These are phyloP conservation scores for Trichosporon coremiiforme DNA, from an alignment of 1,284 basidiomycete genomes.

Conservation along the genomic window DNA sequence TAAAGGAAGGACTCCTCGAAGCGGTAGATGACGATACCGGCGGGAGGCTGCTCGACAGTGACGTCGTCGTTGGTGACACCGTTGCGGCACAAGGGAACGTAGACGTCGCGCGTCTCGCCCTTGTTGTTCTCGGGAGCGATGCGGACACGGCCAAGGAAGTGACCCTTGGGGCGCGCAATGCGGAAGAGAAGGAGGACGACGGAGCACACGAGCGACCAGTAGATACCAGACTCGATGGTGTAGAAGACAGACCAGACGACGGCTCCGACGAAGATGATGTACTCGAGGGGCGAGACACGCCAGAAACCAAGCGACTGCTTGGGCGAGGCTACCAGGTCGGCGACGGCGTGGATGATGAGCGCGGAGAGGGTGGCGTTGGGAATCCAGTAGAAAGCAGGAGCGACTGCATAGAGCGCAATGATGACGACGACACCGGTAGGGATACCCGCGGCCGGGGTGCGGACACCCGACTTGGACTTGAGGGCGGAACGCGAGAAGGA, in stretches of 20 bases:
- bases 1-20: slow-evolving; percentile 93
- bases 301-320: slow-evolving; percentile 88
- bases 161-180: slow-evolving; percentile 85
- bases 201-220: slow-evolving; percentile 81
- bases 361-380: slow-evolving; percentile 72
- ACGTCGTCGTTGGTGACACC: slow-evolving; percentile 70
- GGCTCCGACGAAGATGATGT: slow-evolving; percentile 78
- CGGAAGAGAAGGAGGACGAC: slow-evolving; percentile 82
- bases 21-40: slow-evolving; percentile 89
- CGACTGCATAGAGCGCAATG: slow-evolving; percentile 90
- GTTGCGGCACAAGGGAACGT: slow-evolving; percentile 67
- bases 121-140: slow-evolving; percentile 59
- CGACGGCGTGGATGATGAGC: slow-evolving; percentile 94
- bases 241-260: slow-evolving; percentile 88
- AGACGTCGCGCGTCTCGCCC: slow-evolving; percentile 64
- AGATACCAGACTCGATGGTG: slow-evolving; percentile 91
- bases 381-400: slow-evolving; percentile 74
- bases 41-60: slow-evolving; percentile 73
- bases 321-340: slow-evolving; percentile 86
- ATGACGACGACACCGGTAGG: slow-evolving; percentile 85
- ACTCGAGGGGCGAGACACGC: slow-evolving; percentile 91
- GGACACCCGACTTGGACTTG: slow-evolving; percentile 93
- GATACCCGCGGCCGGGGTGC: slow-evolving; percentile 89
- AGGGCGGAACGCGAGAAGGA: slow-evolving; percentile 97
- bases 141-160: slow-evolving; percentile 82